These are phyloP conservation scores for Raphanus hybrid DNA, from an alignment of 441 rosid genomes.

Conservation along the genomic window DNA sequence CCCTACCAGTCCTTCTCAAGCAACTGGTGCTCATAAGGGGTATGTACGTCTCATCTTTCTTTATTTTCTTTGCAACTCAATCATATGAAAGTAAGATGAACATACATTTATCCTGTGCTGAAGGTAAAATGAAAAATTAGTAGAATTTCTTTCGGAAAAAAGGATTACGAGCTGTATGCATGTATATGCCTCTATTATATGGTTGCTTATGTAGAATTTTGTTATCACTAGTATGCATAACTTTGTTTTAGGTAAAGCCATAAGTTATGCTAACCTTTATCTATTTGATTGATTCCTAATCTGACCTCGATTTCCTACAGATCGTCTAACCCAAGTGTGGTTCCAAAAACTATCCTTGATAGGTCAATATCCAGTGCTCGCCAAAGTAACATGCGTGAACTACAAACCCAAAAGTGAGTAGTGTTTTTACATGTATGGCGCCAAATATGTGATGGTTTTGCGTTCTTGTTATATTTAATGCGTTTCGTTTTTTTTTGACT, in stretches of 20 bases:
- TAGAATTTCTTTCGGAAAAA: neutral
- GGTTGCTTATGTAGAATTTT: constrained; percentile 11
- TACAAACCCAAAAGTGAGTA: constrained; percentile 69
- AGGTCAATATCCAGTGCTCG: constrained; percentile 46
- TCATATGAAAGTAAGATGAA: constrained; percentile 15
- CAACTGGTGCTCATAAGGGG: constrained; percentile 44
- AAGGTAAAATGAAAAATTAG: neutral
- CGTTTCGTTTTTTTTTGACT: constrained; percentile 11
- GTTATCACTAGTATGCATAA: neutral
- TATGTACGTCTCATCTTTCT: constrained; percentile 39
- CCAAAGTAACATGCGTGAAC: constrained; percentile 60
- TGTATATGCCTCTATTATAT: constrained; percentile 1
- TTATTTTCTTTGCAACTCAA: constrained; percentile 14
- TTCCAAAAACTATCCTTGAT: constrained; percentile 45
- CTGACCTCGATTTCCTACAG: constrained; percentile 43
- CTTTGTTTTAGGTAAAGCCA: neutral
- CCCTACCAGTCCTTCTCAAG: constrained; percentile 40
- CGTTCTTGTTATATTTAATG: constrained; percentile 11
- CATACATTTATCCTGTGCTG: constrained; percentile 10
- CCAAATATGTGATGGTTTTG: constrained; percentile 3
- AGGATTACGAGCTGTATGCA: constrained; percentile 17
- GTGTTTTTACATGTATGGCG: constrained; percentile 18
- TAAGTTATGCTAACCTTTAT: neutral
- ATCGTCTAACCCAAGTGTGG: constrained; percentile 44
- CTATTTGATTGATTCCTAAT: neutral